Percentiles rank a stretch among this genome's conserved stretches.
These are phyloP conservation scores for Ganoderma multipileum DNA, from an alignment of 1,284 basidiomycete genomes.

Conservation along the genomic window DNA sequence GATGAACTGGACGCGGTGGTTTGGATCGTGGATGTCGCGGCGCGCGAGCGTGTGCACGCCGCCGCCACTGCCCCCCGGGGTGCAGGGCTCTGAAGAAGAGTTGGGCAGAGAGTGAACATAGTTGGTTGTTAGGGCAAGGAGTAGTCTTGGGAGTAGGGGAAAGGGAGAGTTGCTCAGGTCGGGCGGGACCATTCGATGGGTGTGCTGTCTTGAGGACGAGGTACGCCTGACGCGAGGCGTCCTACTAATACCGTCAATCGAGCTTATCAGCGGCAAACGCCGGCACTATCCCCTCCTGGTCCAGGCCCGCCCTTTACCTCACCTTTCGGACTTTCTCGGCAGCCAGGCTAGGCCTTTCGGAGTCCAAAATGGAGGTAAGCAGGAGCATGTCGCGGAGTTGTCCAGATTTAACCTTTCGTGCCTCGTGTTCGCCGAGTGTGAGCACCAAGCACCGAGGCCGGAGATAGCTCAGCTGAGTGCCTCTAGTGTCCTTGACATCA, in stretches of 20 bases:
- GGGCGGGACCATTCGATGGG: slow-evolving; percentile 42
- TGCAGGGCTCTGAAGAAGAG: slow-evolving; percentile 23
- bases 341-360: background rate
- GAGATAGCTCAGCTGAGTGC: too few species aligned
- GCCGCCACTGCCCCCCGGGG: slow-evolving; percentile 1
- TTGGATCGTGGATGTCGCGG: slow-evolving; percentile 42
- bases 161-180: slow-evolving; percentile 21
- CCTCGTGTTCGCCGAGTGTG: background rate
- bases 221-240: slow-evolving; percentile 21
- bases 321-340: background rate
- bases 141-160: slow-evolving; percentile 47
- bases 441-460: too few species aligned
- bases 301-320: background rate
- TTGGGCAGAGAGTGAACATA: slow-evolving; percentile 50
- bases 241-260: slow-evolving; percentile 12
- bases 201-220: slow-evolving; percentile 22
- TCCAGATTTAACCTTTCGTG: background rate
- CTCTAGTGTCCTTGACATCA: background rate
- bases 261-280: slow-evolving; percentile 29
- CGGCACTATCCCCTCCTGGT: slow-evolving; percentile 3
- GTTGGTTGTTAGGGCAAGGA: slow-evolving; percentile 51
- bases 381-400: background rate
- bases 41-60: slow-evolving; percentile 31
- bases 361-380: background rate
- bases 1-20: slow-evolving; percentile 46